Base-by-base conservation (phyloP, 2,329 filamentous ascomycete species). In the Alternaria arbusti region DNA sequence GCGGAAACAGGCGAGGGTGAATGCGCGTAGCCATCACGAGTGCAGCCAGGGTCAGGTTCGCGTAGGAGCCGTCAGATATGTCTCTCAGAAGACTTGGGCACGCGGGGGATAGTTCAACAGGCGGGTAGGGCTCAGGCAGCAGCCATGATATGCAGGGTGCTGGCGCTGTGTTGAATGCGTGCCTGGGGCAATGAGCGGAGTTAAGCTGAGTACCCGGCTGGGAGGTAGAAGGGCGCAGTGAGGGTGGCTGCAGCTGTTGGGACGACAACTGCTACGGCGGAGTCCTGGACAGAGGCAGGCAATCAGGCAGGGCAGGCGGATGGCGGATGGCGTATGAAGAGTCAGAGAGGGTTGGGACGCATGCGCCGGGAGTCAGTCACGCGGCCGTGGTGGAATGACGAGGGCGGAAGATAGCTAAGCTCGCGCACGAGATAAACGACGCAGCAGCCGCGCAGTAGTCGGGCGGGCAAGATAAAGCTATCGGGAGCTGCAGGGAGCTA, bases 11-110 rank as follows among this genome's bases (percentile, higher is more conserved):
- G 69, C 72, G 72, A 70, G 72, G 71, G 62, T 65, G 74, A 64
- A 68, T 74, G 73, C 46, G 61, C 43, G 75, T 68, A 74, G 77
- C 78, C 78, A 80, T 80, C 76, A 80, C 78, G 78, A 78, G 77
- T 64, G 66, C 71, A 73, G 54, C 65, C 63, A 61, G 72, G 63
- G 68, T 72, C 70, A 72, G 66, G 65, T 52, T 70, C 64, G 66
- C 55, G 64, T 47, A 55, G 70, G 64, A 66, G 66, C 69, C 64
- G 75, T 68, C 69, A 71, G 66, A 64, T 61, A 59, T 61, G 60
- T 68, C 68, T 70, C 70, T 71, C 72, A 74, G 73, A 65, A 74
- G 73, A 75, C 69, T 61, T 63, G 72, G 61, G 32, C 74, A 78
- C 75, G 71, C 72, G 73, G 67, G 66, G 62, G 49, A 60, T 59